Conservation (phyloP, 177 flowering plant genomes). For the Tripterygium wilfordii region DNA sequence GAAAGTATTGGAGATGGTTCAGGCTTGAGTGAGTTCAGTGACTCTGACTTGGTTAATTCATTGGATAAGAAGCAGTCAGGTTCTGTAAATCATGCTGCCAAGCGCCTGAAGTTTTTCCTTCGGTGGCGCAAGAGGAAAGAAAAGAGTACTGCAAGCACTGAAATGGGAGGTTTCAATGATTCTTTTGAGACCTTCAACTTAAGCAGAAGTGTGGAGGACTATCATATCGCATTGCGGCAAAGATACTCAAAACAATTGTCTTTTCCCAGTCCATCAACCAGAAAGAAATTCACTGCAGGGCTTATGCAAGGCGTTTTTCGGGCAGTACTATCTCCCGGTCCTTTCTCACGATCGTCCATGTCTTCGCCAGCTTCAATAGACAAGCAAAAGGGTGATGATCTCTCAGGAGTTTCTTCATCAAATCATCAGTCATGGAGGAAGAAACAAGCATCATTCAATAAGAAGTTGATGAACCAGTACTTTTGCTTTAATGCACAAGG, state of each 20-base stretch:
- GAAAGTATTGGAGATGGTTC: conserved; percentile 12
- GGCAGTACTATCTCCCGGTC: conserved; percentile 35
- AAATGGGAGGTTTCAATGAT: conserved; percentile 9
- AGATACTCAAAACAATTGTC: conserved; percentile 22
- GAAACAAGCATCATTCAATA: conserved; percentile 32
- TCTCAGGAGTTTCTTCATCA: conserved; percentile 20
- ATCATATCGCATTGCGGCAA: conserved; percentile 39
- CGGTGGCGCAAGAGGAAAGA: conserved; percentile 31
- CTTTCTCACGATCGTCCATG: conserved; percentile 35
- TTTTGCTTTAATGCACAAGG: conserved; percentile 79
- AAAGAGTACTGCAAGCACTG: conserved; percentile 6
- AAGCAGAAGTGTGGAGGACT: conserved; percentile 2
- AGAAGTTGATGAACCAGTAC: conserved; percentile 65
- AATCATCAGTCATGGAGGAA: conserved; percentile 16
- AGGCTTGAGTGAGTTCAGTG: conserved; percentile 22
- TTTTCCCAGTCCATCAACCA: conserved; percentile 41
- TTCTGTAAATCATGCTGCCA: conserved; percentile 24
- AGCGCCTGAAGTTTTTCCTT: conserved; percentile 36
- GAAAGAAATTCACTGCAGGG: conserved; percentile 34
- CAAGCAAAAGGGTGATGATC: conserved; percentile 20
- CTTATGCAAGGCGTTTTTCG: conserved; percentile 45
- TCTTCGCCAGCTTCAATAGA: conserved; percentile 39
- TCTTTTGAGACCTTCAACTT: conserved; percentile 12
- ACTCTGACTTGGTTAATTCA: conserved; percentile 9
- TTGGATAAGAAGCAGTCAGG: conserved; percentile 13